phyloP scores from a whole-genome alignment of 768 basidiomycete genomes.

The Cantharellus anzutake region DNA sequence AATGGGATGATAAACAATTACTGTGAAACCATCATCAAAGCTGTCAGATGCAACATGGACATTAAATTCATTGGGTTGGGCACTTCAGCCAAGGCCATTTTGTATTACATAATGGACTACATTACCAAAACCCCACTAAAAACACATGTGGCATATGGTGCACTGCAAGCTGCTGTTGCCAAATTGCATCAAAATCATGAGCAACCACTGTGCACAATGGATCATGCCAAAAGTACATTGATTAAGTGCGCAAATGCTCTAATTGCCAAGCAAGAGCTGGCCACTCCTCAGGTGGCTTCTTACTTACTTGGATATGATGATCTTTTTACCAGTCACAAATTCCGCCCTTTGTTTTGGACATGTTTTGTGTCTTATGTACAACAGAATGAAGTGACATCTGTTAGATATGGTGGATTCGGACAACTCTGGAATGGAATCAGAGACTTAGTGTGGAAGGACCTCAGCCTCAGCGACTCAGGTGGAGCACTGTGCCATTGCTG shows the following conservation, averaged over 20 bases:
- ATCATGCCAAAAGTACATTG: slow-evolving; percentile 18
- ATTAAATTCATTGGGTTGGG: slow-evolving; percentile 29
- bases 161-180: slow-evolving; percentile 19
- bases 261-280: slow-evolving; percentile 23
- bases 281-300: slow-evolving; percentile 20
- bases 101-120: slow-evolving; percentile 32
- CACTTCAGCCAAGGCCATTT: slow-evolving; percentile 23
- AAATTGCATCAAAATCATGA: slow-evolving; percentile 14
- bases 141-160: slow-evolving; percentile 22
- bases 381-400: too few species aligned
- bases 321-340: slow-evolving; percentile 22
- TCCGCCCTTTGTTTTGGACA: slow-evolving; percentile 20
- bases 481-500: too few species aligned
- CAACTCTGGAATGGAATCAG: too few species aligned
- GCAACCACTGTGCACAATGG: slow-evolving; percentile 8
- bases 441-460: too few species aligned
- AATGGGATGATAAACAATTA: slow-evolving; percentile 28
- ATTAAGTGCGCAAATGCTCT: slow-evolving; percentile 22
- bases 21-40: slow-evolving; percentile 21
- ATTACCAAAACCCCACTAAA: slow-evolving; percentile 28
- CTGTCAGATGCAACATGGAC: slow-evolving; percentile 27
- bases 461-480: too few species aligned
- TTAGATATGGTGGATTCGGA: too few species aligned
- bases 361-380: slow-evolving; percentile 16
- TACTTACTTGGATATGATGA: slow-evolving; percentile 21